phyloP scores from a whole-genome alignment of 2,329 filamentous ascomycete species.

The Triangularia verruculosa region DNA sequence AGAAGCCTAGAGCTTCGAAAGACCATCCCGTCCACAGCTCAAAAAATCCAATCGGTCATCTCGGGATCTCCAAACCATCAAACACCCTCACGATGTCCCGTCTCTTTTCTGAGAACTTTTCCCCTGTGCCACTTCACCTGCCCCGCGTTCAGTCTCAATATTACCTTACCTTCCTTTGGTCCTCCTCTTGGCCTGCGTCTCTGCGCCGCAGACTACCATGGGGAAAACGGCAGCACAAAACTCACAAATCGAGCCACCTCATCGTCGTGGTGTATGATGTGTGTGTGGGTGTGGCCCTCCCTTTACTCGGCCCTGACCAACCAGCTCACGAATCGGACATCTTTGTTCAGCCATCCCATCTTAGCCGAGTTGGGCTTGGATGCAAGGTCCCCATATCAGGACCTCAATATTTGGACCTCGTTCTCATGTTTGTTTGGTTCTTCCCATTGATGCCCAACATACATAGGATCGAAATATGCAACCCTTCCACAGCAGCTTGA shows the following conservation, averaged over 20 bases:
- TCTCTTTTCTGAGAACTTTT: not conserved
- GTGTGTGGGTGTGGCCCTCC: not conserved
- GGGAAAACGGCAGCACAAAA: not conserved
- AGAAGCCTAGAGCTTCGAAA: not conserved
- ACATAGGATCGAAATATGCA: not conserved
- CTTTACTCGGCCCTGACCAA: not conserved
- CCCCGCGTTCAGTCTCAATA: conserved; percentile 1
- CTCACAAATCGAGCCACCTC: not conserved
- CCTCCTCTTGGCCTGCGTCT: not conserved
- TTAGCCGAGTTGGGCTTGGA: not conserved
- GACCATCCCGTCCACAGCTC: not conserved
- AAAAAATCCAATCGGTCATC: not conserved
- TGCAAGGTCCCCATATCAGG: not conserved
- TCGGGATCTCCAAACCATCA: not conserved
- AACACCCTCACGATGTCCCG: not conserved
- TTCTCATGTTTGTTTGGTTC: not conserved
- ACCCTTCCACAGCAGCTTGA: not conserved
- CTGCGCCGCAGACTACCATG: not conserved
- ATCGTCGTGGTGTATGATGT: not conserved
- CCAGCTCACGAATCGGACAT: not conserved
- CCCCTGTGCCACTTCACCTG: not conserved
- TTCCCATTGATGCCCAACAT: not conserved
- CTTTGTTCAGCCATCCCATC: not conserved
- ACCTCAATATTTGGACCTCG: not conserved
- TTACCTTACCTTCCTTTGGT: not conserved